Base-by-base conservation (phyloP, 2,329 filamentous ascomycete genomes). In the Diplodia sapinea region DNA sequence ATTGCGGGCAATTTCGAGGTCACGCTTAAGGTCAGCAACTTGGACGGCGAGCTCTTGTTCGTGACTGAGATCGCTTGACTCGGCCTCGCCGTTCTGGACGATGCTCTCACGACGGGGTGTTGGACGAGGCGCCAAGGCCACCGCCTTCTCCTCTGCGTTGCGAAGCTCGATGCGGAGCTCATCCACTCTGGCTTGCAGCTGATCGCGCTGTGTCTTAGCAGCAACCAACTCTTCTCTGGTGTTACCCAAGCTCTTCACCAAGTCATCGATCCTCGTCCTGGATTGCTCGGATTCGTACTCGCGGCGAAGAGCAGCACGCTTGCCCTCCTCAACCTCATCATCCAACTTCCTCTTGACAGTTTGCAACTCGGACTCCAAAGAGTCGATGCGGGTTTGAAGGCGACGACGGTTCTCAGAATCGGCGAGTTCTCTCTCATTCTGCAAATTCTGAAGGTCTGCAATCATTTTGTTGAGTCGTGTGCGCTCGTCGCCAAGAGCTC, bases 191-290 rank as follows among this genome's bases (percentile, higher is more conserved):
- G 89, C 87, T 77, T 98, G 94, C 1, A 99, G 84, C 76, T 97
- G 92, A 77, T 98, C 94, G 57, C 91, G 89, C 56, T 88, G 91
- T 1, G 94, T 97, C 83, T 96, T 97, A 29, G 90, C 88, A 31
- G 90, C 89, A 55, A 95, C 88, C 63, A 96, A 86, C 73, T 97
- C 93, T 78, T 98, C 94, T 54, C 94, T 92, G 62, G 90, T 88
- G 69, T 93, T 88, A 72, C 92, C 86, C 50, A 97, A 83, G 73
- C 88, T 94, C 38, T 89, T 84, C 70, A 94, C 90, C 55, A 99
- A 86, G 74, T 98, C 94, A 72, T 99, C 94, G 69, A 98, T 95
- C 63, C 94, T 89, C 79, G 93, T 95, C 77, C 97, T 93, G 62
- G 87, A 89, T 76, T 98, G 93, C 71, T 93, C 90, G 51, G 90